Evolutionary conservation across 2,329 filamentous ascomycete genomes (phyloP).

Genomic region (Aureobasidium namibiae): DNA sequence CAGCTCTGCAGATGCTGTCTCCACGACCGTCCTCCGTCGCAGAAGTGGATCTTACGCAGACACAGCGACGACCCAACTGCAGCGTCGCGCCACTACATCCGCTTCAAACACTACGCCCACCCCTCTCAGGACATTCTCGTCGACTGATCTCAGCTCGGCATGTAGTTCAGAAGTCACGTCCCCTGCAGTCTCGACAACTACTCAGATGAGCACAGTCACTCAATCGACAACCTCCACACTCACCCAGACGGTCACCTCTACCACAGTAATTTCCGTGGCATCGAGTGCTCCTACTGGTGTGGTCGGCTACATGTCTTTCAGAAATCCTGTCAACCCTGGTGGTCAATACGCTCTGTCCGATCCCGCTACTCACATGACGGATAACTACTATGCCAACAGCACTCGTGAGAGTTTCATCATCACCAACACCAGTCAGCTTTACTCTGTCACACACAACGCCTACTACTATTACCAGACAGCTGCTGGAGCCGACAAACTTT

Average conservation of each 20-base stretch:
- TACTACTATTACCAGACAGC: constrained; percentile 11
- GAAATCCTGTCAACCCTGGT: background rate
- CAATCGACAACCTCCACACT: constrained; percentile 18
- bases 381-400: constrained; percentile 11
- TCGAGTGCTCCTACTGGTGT: constrained; percentile 11
- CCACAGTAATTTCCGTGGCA: constrained; percentile 6
- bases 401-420: constrained; percentile 12
- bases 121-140: constrained; percentile 5
- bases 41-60: constrained; percentile 1
- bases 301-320: constrained; percentile 12
- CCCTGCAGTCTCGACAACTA: background rate
- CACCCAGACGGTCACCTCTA: constrained; percentile 7
- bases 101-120: constrained; percentile 7
- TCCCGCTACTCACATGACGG: constrained; percentile 13
- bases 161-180: constrained; percentile 12
- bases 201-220: background rate
- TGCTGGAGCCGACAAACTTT: constrained; percentile 1
- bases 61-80: constrained; percentile 7
- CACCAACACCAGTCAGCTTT: constrained; percentile 9
- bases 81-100: constrained; percentile 4
- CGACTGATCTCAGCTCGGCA: constrained; percentile 8
- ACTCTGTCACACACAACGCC: constrained; percentile 11
- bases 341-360: constrained; percentile 10
- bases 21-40: constrained; percentile 11
- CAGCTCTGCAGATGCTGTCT: background rate